Percentiles rank a stretch among this genome's conserved stretches.
Evolutionary conservation across 345 rosid species (phyloP).

Genomic region (Erodium maritimum): DNA sequence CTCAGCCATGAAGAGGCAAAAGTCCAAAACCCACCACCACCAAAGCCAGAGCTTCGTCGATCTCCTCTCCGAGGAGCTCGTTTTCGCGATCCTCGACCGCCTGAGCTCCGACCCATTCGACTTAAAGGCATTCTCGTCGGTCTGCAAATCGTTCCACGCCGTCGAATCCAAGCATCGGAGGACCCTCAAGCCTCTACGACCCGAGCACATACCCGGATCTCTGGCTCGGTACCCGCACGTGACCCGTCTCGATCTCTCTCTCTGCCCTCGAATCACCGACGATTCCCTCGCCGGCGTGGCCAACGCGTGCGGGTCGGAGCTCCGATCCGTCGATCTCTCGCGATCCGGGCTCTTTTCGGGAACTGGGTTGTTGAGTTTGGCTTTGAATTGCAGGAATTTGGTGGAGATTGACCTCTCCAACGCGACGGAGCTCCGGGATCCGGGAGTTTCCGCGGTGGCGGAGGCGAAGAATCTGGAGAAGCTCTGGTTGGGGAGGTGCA

Average conservation of each 20-base stretch:
- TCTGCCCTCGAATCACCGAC: slow-evolving; percentile 48
- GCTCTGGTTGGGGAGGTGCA: slow-evolving; percentile 55
- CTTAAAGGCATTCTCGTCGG: slow-evolving; percentile 41
- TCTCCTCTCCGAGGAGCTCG: slow-evolving; percentile 47
- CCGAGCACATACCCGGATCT: slow-evolving; percentile 32
- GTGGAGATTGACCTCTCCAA: slow-evolving; percentile 46
- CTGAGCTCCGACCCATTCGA: slow-evolving; percentile 32
- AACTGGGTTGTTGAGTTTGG: slow-evolving; percentile 30
- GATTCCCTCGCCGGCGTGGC: slow-evolving; percentile 21
- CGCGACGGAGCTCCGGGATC: slow-evolving; percentile 37
- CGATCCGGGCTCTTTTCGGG: slow-evolving; percentile 30
- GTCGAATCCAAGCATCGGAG: slow-evolving; percentile 40
- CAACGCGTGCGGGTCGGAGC: slow-evolving; percentile 11
- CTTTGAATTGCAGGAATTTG: slow-evolving; percentile 32
- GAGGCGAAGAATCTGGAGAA: slow-evolving; percentile 48
- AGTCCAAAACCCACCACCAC: neutral
- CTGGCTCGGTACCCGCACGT: slow-evolving; percentile 39
- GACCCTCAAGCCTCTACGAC: slow-evolving; percentile 41
- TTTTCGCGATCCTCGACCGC: slow-evolving; percentile 40
- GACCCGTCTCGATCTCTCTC: slow-evolving; percentile 39
- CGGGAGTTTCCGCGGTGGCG: slow-evolving; percentile 39
- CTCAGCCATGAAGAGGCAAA: neutral
- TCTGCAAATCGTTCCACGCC: slow-evolving; percentile 37
- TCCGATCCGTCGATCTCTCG: slow-evolving; percentile 44
- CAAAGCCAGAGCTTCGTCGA: slow-evolving; percentile 21